Base-by-base conservation (phyloP, 164 flowering plant species). In the Paratinospora sagittata region DNA sequence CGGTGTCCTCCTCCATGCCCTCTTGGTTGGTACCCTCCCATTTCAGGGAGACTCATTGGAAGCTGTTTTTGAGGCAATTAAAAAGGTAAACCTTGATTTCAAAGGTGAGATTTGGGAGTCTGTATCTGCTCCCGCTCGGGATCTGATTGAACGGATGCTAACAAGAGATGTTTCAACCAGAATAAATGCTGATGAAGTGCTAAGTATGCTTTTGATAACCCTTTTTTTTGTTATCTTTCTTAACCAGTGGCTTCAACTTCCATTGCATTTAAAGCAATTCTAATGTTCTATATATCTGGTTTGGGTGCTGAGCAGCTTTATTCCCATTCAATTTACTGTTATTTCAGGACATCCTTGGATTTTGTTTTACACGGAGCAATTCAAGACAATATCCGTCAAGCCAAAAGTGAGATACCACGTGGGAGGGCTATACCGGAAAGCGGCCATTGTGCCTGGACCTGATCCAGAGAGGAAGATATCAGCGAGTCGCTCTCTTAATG, bases 291-390 rank as follows among this genome's bases (percentile, higher is more conserved):
- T n/a, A 52, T 52, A 16, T 52, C 58, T 16, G 43, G n/a, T 52
- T 52, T 52, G 16, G 3, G 4, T 52, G n/a, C 12, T 47, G 0
- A 52, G n/a, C n/a, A n/a, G 58, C 43, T 39, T 8, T 21, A 52
- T 16, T 52, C 6, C 3, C 58, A 16, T n/a, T 34, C 2, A 61
- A 47, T 55, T 45, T 8, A 16, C 6, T 12, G 2, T 21, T 21
- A n/a, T 72, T 79, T 52, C 90, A 94, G 98, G 87, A 19, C 97
- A 94, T 76, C 97, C 98, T 27, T 94, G 97, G 97, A 84, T 92
- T 69, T 65, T 88, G 68, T 86, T 92, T 76, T 82, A 89, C 84
- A 94, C 98, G 0, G 97, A 87, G 57, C 84, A 83, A 52, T 66
- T 87, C 61, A 90, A 81, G 84, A 76, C 87, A 47, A 64, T 86